Evolutionary conservation across 306 rosid genomes (phyloP).

Genomic region (Casuarina equisetifolia): DNA sequence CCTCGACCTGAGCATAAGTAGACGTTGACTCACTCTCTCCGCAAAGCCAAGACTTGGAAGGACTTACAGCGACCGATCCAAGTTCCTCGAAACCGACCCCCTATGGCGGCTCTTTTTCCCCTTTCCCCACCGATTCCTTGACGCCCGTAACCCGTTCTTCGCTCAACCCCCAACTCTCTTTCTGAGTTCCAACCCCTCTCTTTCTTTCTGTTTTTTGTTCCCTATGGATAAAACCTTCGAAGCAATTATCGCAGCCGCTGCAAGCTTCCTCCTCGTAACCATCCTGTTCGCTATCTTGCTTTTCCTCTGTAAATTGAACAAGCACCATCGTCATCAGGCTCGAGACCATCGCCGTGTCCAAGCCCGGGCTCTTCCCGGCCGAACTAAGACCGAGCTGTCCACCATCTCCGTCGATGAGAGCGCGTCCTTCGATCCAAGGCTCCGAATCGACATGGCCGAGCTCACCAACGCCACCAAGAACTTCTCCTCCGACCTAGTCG

Average conservation of each 20-base stretch:
- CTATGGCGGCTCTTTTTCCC: neutral
- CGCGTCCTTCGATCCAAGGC: constrained; percentile 62
- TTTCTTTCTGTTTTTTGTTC: neutral
- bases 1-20: too few species aligned
- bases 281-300: constrained; percentile 37
- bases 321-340: neutral
- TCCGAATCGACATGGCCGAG: constrained; percentile 66
- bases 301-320: constrained; percentile 33
- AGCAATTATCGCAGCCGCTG: constrained; percentile 45
- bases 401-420: constrained; percentile 45
- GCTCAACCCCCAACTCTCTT: neutral
- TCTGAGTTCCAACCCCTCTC: neutral
- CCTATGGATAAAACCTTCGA: neutral
- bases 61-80: constrained; percentile 14
- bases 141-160: neutral
- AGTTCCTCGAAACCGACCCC: constrained; percentile 19
- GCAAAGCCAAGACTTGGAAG: neutral
- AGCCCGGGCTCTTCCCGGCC: neutral
- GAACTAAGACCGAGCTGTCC: constrained; percentile 9
- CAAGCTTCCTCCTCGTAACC: constrained; percentile 52
- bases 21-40: neutral
- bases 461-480: constrained; percentile 64
- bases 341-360: neutral
- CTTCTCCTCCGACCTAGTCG: constrained; percentile 62
- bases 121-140: neutral